Base-by-base conservation (phyloP, 768 basidiomycete species). In the Butyriboletus loyo region DNA sequence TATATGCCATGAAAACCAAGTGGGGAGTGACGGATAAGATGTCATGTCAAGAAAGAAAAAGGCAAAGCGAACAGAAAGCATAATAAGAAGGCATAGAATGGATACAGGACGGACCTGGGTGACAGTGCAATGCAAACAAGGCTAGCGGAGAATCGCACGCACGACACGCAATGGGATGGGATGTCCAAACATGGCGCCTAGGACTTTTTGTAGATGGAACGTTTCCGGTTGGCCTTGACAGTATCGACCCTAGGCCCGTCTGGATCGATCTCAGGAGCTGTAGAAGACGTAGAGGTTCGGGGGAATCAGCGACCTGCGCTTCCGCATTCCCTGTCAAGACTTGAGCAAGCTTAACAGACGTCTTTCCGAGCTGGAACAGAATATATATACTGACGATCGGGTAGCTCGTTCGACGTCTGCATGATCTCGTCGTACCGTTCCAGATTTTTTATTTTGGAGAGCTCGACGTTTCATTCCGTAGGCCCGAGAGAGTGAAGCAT, bases 301-400 rank as follows among this genome's bases (percentile, higher is more conserved):
- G n/a, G 68, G 70, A 31, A 71, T 34, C 35, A 71, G 62, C 72
- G 72, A 67, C 65, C 60, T 40, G 67, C 72, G 68, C 61, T 71
- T 72, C 46, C 84, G 76, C 77, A 85, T 81, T 10, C 87, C 87
- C 17, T 87, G 77, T 34, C 85, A 76, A 59, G 85, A 87, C 66
- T 85, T 85, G 7, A 74, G 68, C n/a, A n/a, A n/a, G n/a, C n/a
- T n/a, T n/a, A n/a, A n/a, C n/a, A n/a, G n/a, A n/a, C n/a, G n/a
- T n/a, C n/a, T n/a, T n/a, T n/a, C n/a, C n/a, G n/a, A n/a, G n/a
- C n/a, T n/a, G n/a, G n/a, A n/a, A n/a, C n/a, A n/a, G n/a, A n/a
- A n/a, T n/a, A n/a, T n/a, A n/a, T n/a, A n/a, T n/a, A n/a, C n/a
- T n/a, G n/a, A n/a, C n/a, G n/a, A n/a, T n/a, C n/a, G n/a, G n/a